Conservation (phyloP, 2,329 filamentous ascomycete species). For the Colletotrichum sublineola region DNA sequence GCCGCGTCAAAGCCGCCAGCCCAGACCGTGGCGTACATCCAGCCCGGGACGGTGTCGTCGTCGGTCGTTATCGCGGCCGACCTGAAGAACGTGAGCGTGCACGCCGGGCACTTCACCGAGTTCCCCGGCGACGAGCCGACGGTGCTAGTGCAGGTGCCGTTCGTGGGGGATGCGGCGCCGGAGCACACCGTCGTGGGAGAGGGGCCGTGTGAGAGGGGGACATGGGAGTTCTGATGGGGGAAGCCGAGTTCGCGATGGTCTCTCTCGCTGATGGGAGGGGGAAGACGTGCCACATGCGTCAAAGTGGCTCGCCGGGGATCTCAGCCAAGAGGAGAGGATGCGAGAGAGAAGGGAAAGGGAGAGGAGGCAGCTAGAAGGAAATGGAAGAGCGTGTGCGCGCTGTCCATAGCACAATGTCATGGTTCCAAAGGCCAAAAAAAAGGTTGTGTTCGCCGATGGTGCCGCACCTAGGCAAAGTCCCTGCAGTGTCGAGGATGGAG, state of each 20-base stretch:
- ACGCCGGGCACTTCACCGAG: constrained; percentile 51
- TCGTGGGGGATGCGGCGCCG: constrained; percentile 45
- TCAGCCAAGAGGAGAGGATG: neutral
- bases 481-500: constrained; percentile 5
- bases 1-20: constrained; percentile 14
- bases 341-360: neutral
- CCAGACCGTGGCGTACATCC: constrained; percentile 47
- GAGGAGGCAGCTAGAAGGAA: neutral
- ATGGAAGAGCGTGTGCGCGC: neutral
- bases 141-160: constrained; percentile 50
- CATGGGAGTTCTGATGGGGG: constrained; percentile 23
- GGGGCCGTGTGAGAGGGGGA: constrained; percentile 45
- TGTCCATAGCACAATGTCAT: constrained; percentile 2
- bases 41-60: constrained; percentile 50
- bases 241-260: neutral
- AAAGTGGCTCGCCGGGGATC: too few relatives aligned
- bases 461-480: neutral
- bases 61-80: constrained; percentile 52
- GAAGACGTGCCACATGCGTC: neutral
- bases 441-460: constrained; percentile 22
- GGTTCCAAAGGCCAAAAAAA: constrained; percentile 7
- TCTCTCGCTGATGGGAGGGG: neutral
- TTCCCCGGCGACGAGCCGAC: constrained; percentile 52
- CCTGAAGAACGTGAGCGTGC: constrained; percentile 46
- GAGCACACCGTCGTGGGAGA: constrained; percentile 49